Evolutionary conservation across 768 basidiomycete species (phyloP).

Genomic region (Kockovaella imperatae): DNA sequence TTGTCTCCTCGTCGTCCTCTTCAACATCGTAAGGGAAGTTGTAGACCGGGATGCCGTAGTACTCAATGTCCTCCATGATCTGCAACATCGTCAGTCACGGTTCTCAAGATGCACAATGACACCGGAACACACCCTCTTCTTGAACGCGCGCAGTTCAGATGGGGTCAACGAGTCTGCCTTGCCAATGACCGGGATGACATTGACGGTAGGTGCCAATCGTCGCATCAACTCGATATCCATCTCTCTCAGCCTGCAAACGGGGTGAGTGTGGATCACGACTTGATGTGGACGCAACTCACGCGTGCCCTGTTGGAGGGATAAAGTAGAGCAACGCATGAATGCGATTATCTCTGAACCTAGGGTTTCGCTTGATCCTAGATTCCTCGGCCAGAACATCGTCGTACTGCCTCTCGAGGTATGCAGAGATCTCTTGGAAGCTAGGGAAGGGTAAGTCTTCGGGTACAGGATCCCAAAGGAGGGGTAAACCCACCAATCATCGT

Average conservation of each 20-base stretch:
- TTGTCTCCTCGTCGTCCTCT: conserved; percentile 98
- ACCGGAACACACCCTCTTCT: conserved; percentile 65
- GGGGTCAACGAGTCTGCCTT: conserved; percentile 95
- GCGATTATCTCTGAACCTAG: conserved; percentile 95
- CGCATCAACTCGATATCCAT: conserved; percentile 99
- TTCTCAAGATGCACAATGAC: conserved; percentile 42
- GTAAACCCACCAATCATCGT: conserved; percentile 81
- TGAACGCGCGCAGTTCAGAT: conserved; percentile 86
- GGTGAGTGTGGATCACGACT: not conserved
- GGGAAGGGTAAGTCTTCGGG: not conserved
- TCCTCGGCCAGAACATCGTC: conserved; percentile 98
- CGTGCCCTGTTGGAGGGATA: conserved; percentile 67
- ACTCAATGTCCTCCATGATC: conserved; percentile 99
- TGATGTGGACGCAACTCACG: conserved; percentile 20
- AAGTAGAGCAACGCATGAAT: conserved; percentile 96
- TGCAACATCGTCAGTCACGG: conserved; percentile 47
- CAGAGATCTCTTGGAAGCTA: conserved; percentile 95
- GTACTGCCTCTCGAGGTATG: conserved; percentile 95
- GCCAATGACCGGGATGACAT: conserved; percentile 94
- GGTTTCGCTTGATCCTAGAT: conserved; percentile 98
- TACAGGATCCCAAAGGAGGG: not conserved
- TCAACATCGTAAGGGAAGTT: conserved; percentile 99
- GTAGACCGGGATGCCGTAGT: conserved; percentile 96
- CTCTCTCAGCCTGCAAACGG: conserved; percentile 58
- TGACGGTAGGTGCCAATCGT: conserved; percentile 91